phyloP scores from a whole-genome alignment of 768 basidiomycete genomes.

The Tephrocybe sp. region DNA sequence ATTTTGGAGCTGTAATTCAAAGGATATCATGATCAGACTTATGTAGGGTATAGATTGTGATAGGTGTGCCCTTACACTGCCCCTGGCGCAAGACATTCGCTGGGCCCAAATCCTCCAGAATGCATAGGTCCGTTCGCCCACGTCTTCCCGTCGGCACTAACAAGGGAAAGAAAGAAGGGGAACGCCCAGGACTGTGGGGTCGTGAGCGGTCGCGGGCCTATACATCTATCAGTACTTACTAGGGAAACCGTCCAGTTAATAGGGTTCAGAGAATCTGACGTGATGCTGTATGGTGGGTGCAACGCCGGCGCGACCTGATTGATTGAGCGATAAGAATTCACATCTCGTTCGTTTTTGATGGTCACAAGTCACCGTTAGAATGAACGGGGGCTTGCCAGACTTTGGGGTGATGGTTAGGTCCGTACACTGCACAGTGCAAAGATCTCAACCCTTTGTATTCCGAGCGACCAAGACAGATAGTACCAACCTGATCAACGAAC shows the following conservation, averaged over 20 bases:
- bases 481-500: slow-evolving; percentile 42
- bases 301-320: slow-evolving; percentile 45
- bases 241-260: slow-evolving; percentile 41
- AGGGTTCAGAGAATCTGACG: slow-evolving; percentile 32
- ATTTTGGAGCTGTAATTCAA: slow-evolving; percentile 11
- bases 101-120: slow-evolving; percentile 37
- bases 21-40: no score
- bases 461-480: background rate
- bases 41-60: no score
- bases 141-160: slow-evolving; percentile 40
- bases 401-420: slow-evolving; percentile 41
- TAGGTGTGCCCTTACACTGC: slow-evolving; percentile 28
- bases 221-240: slow-evolving; percentile 25
- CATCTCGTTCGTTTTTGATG: background rate
- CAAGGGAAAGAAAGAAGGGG: slow-evolving; percentile 48
- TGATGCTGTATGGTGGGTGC: slow-evolving; percentile 52
- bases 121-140: slow-evolving; percentile 54
- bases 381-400: slow-evolving; percentile 47
- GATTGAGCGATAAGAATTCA: background rate
- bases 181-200: slow-evolving; percentile 37
- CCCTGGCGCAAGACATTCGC: slow-evolving; percentile 38
- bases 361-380: slow-evolving; percentile 34
- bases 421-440: slow-evolving; percentile 48
- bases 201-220: no score
- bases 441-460: no score